Evolutionary conservation across 2,329 filamentous ascomycete species (phyloP).

Genomic region (Diaporthe helianthi): DNA sequence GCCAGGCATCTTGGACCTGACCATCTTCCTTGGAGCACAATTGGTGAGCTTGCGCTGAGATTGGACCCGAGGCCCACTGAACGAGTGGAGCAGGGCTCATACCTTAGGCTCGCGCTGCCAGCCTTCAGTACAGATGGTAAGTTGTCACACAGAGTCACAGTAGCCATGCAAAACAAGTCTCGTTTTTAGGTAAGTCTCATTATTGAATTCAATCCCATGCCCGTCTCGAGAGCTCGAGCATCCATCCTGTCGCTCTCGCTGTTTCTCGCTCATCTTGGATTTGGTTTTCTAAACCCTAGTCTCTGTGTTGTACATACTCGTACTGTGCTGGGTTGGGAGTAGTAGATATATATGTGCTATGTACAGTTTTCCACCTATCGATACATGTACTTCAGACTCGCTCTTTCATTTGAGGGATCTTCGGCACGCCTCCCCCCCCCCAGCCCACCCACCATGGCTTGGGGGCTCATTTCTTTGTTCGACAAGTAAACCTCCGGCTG

Average conservation of each 20-base stretch:
- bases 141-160: neutral
- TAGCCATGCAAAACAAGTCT: neutral
- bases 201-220: conserved; percentile 16
- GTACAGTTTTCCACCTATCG: conserved; percentile 5
- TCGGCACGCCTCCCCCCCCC: too few relatives aligned
- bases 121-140: neutral
- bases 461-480: neutral
- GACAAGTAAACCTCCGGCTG: neutral
- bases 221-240: conserved; percentile 5
- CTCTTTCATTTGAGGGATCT: neutral
- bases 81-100: too few relatives aligned
- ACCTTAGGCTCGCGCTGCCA: too few relatives aligned
- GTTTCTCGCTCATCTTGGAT: neutral
- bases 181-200: neutral
- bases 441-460: neutral
- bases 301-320: neutral
- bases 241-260: neutral
- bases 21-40: too few relatives aligned
- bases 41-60: too few relatives aligned
- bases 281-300: neutral
- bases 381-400: conserved; percentile 21
- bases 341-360: neutral
- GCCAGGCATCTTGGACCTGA: neutral
- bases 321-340: neutral
- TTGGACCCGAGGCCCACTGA: too few relatives aligned